A percentile compares a stretch with the other conserved stretches of the same genome.
Conservation (phyloP, 1,139 yeast genomes). For the Nakaseomyces glabratus region DNA sequence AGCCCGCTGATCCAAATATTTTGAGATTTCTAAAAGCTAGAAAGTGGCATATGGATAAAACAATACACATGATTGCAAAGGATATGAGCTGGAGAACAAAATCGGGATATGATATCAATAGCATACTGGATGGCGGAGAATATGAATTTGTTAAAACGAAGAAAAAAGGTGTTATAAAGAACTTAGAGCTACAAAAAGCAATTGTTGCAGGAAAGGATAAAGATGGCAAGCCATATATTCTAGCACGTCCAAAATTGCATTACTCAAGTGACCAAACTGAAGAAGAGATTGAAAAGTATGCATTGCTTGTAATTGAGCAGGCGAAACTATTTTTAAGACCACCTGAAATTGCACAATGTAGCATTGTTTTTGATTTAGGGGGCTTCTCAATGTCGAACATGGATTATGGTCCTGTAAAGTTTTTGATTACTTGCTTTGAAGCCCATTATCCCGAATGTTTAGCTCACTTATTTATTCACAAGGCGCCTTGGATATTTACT, state of each 20-base stretch:
- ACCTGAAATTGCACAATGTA: conserved; percentile 61
- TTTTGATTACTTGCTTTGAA: conserved; percentile 66
- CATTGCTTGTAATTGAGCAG: conserved; percentile 58
- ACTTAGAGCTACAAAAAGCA: conserved; percentile 46
- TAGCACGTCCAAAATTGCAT: conserved; percentile 63
- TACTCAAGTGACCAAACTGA: conserved; percentile 58
- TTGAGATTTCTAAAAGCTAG: conserved; percentile 63
- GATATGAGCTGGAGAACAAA: conserved; percentile 61
- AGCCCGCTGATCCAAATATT: conserved; percentile 58
- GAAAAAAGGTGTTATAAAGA: conserved; percentile 30
- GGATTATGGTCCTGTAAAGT: conserved; percentile 74
- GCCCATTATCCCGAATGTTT: conserved; percentile 80
- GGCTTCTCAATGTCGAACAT: conserved; percentile 69
- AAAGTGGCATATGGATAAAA: conserved; percentile 56
- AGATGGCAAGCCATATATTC: conserved; percentile 57
- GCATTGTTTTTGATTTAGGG: conserved; percentile 62
- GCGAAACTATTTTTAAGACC: conserved; percentile 47
- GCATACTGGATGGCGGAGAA: conserved; percentile 54
- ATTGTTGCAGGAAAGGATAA: conserved; percentile 56
- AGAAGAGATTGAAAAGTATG: conserved; percentile 55
- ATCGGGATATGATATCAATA: conserved; percentile 45
- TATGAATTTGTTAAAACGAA: conserved; percentile 29
- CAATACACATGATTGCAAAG: conserved; percentile 53
- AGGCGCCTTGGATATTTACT: conserved; percentile 82
- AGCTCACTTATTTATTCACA: conserved; percentile 65